Evolutionary conservation across 495 filamentous ascomycete genomes (phyloP), one percentile per base, ranked within the genome.

Genomic region (Friedmanniomyces endolithicus): DNA sequence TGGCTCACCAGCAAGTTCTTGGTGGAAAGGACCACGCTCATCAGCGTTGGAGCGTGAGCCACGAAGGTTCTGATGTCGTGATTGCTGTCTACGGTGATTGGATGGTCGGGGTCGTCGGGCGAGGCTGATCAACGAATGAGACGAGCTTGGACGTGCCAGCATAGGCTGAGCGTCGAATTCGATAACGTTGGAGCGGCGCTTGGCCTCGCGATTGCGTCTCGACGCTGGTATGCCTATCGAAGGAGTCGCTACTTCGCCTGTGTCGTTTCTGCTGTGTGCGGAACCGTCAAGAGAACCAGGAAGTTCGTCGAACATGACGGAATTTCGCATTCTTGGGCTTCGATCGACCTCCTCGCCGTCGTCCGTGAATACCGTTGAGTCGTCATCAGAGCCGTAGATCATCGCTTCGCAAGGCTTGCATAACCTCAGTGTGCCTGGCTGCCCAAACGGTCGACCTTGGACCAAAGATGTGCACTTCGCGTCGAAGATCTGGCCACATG

Each of bases 401-500:
- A 97, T 90, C 52, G 76, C 75, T 63, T 96, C 82, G 64, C 94
- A 99, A n/a, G 87, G 83, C 62, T 90, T 95, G 70, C 94, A 99
- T 27, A 97, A 88, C 58, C 94, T 76, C 47, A 99, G 75, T 25
- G 82, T 85, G 1, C 88, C 85, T 49, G 82, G 78, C 52, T 95
- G 87, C n/a, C 88, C 88, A 68, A 97, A 96, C 29, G 80, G 77
- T 51, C 83, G 77, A 3, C 90, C 92, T 14, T 88, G 79, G 23
- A 99, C 85, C 14, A 89, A 77, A 37, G 86, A 83, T 2, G 94
- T 99, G 68, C 94, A 99, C 67, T 94, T 95, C 0, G 87, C 86
- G 69, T 96, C 92, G 65, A 97, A 97, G 37, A 99, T 99, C 65
- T 95, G 94, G 29, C 94, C 94, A 66, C 94, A 84, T 45, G 77